Conservation (phyloP, 495 filamentous ascomycete species). For the Hamigera avellanea region DNA sequence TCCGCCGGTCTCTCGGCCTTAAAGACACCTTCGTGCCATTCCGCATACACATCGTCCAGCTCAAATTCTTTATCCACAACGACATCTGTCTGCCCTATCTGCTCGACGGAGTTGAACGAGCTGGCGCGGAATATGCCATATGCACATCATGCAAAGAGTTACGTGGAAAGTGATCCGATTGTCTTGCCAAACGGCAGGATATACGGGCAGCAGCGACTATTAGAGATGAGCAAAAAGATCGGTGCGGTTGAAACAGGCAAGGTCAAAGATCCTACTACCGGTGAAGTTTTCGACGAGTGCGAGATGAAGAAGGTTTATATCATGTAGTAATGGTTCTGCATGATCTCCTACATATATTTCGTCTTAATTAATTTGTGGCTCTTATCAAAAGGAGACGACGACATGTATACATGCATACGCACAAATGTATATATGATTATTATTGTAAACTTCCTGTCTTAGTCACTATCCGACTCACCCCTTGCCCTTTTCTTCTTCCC, state of each 20-base stretch:
- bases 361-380: too few relatives aligned
- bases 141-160: conserved; percentile 86
- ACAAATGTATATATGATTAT: too few relatives aligned
- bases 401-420: too few relatives aligned
- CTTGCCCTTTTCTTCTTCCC: conserved; percentile 30
- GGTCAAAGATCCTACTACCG: conserved; percentile 75
- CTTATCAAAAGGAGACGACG: too few relatives aligned
- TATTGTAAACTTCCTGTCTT: too few relatives aligned
- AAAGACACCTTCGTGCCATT: conserved; percentile 92
- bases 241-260: conserved; percentile 36
- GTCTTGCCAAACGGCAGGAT: conserved; percentile 79
- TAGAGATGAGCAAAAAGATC: conserved; percentile 62
- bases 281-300: conserved; percentile 46
- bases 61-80: conserved; percentile 46
- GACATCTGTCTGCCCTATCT: conserved; percentile 81
- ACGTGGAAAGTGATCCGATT: conserved; percentile 76
- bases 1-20: conserved; percentile 86
- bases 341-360: too few relatives aligned
- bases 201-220: conserved; percentile 65
- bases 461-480: conserved; percentile 33
- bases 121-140: conserved; percentile 83
- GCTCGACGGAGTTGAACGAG: conserved; percentile 85
- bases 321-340: conserved; percentile 28
- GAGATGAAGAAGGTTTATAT: conserved; percentile 86
- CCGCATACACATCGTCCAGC: conserved; percentile 44